phyloP scores from a whole-genome alignment of 1,284 basidiomycete species.

The Sphagnurus paluster region DNA sequence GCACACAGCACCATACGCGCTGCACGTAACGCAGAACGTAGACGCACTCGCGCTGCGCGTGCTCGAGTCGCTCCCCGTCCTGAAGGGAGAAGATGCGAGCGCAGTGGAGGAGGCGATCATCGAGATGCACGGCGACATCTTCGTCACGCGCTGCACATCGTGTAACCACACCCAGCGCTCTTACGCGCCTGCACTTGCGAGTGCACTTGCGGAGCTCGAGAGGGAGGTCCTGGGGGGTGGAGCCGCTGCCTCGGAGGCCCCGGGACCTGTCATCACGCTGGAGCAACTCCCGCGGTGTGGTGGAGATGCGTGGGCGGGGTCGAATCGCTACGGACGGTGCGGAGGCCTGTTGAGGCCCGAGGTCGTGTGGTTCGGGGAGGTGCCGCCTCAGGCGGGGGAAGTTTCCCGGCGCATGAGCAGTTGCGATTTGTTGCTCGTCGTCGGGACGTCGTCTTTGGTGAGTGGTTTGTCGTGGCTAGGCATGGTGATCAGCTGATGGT shows the following conservation, averaged over 20 bases:
- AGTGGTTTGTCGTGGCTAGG: too few relatives aligned
- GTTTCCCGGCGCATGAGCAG: constrained; percentile 16
- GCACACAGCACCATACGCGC: constrained; percentile 17
- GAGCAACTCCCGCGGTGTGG: constrained; percentile 37
- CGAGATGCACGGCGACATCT: constrained; percentile 50
- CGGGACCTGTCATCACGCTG: constrained; percentile 20
- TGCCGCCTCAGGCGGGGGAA: constrained; percentile 25
- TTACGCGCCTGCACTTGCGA: constrained; percentile 27
- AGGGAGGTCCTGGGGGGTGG: not conserved
- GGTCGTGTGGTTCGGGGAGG: constrained; percentile 20
- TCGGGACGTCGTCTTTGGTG: constrained; percentile 45
- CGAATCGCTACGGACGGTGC: constrained; percentile 32
- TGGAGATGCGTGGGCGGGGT: constrained; percentile 28
- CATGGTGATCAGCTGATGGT: too few relatives aligned
- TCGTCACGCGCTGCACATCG: constrained; percentile 40
- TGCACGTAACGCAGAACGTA: constrained; percentile 36
- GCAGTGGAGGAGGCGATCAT: constrained; percentile 21
- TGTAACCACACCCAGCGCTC: constrained; percentile 31
- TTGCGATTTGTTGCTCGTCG: constrained; percentile 43
- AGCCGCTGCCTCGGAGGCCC: constrained; percentile 10
- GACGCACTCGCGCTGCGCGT: constrained; percentile 31
- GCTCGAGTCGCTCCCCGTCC: constrained; percentile 20
- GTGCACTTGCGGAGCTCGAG: constrained; percentile 7
- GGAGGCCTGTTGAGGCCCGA: constrained; percentile 20
- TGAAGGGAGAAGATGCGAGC: not conserved